A percentile compares a stretch with the other conserved stretches of the same genome.
Conservation (phyloP, 768 basidiomycete species). For the Russula emetica region DNA sequence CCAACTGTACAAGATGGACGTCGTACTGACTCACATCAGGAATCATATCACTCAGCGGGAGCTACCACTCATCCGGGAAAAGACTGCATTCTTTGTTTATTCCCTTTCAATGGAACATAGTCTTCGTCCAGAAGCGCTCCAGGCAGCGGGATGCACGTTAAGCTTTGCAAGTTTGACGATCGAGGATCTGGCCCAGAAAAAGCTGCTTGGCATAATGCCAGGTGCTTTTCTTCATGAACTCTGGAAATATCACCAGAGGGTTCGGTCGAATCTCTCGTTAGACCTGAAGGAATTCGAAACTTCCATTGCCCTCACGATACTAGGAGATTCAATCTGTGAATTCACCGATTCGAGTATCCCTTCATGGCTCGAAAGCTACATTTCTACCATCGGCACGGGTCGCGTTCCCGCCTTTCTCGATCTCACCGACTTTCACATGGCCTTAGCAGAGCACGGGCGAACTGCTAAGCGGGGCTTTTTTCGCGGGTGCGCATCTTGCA, state of each 20-base stretch:
- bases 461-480: too few relatives aligned
- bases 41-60: too few relatives aligned
- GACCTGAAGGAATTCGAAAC: background rate
- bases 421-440: background rate
- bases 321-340: background rate
- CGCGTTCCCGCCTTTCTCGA: background rate
- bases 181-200: background rate
- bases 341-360: background rate
- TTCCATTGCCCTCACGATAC: background rate
- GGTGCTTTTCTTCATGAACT: background rate
- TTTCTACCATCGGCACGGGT: background rate
- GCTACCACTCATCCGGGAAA: background rate
- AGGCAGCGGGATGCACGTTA: background rate
- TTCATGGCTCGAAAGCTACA: background rate
- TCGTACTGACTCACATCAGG: background rate
- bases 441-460: background rate
- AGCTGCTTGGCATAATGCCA: background rate
- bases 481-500: background rate
- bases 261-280: background rate
- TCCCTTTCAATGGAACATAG: background rate
- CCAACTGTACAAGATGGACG: background rate
- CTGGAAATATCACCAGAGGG: background rate
- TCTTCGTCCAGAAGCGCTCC: background rate
- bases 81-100: background rate
- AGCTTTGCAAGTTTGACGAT: background rate